phyloP scores from a whole-genome alignment of 2,329 filamentous ascomycete species.

The Epichloe sylvatica region DNA sequence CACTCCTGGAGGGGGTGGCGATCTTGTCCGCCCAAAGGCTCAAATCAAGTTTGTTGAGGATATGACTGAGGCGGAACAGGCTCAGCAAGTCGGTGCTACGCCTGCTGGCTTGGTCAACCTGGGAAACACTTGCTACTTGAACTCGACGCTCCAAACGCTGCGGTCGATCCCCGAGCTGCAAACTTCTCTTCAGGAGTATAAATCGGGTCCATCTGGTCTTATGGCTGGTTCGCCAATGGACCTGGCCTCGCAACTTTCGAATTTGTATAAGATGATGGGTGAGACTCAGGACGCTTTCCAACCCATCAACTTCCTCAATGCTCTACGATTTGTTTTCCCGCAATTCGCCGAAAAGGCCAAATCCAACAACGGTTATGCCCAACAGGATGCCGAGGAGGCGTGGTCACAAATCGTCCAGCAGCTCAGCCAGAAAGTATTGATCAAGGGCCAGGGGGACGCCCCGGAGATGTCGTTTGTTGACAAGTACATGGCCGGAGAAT shows the following conservation, averaged over 20 bases:
- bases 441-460: slow-evolving; percentile 38
- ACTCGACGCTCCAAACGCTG: slow-evolving; percentile 88
- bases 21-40: slow-evolving; percentile 60
- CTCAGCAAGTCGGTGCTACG: slow-evolving; percentile 66
- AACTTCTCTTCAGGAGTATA: slow-evolving; percentile 53
- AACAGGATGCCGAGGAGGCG: slow-evolving; percentile 96
- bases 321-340: slow-evolving; percentile 66
- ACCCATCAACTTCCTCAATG: slow-evolving; percentile 68
- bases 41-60: slow-evolving; percentile 84
- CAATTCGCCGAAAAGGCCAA: slow-evolving; percentile 87
- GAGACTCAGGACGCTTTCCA: slow-evolving; percentile 78
- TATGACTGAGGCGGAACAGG: slow-evolving; percentile 89
- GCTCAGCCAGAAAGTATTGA: slow-evolving; percentile 61
- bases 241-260: slow-evolving; percentile 61
- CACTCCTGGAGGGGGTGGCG: slow-evolving; percentile 54
- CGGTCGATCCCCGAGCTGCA: slow-evolving; percentile 84
- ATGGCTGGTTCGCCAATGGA: slow-evolving; percentile 47
- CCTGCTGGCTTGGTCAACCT: slow-evolving; percentile 83
- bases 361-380: slow-evolving; percentile 73
- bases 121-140: slow-evolving; percentile 97
- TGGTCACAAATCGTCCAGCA: slow-evolving; percentile 92
- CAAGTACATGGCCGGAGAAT: slow-evolving; percentile 75
- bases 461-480: slow-evolving; percentile 64
- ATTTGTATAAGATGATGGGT: slow-evolving; percentile 79
- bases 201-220: slow-evolving; percentile 14